Evolutionary conservation across 495 filamentous ascomycete genomes (phyloP).

Genomic region (Acidomyces sp.): DNA sequence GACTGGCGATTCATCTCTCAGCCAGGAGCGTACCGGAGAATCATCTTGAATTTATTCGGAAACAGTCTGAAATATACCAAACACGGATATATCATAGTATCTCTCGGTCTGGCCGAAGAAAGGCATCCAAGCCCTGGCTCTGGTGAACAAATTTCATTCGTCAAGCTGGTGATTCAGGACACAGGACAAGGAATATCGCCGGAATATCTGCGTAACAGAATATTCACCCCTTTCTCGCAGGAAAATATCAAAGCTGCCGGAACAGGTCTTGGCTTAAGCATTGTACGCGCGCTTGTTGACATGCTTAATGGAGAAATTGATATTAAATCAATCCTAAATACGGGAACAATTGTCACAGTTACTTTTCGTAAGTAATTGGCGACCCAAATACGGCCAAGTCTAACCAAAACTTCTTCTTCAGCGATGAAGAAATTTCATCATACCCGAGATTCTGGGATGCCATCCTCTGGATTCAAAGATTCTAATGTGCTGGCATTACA

Average conservation of each 20-base stretch:
- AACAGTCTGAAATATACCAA: constrained; percentile 26
- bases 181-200: constrained; percentile 21
- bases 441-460: no score
- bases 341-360: not conserved
- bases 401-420: no score
- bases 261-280: constrained; percentile 23
- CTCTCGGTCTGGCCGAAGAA: constrained; percentile 8
- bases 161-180: constrained; percentile 19
- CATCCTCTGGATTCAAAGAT: no score
- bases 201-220: constrained; percentile 17
- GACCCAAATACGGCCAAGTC: no score
- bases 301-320: not conserved
- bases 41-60: constrained; percentile 25
- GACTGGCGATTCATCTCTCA: constrained; percentile 19
- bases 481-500: not conserved
- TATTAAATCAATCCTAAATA: not conserved
- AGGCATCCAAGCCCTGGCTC: not conserved
- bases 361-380: not conserved
- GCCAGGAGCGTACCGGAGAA: constrained; percentile 18
- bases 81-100: constrained; percentile 17
- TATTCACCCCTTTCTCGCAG: constrained; percentile 24
- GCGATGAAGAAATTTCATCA: no score
- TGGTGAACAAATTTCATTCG: not conserved
- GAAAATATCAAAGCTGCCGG: constrained; percentile 19
- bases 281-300: constrained; percentile 1